Conservation (phyloP, 2,329 filamentous ascomycete species). For the Talaromyces rugulosus region DNA sequence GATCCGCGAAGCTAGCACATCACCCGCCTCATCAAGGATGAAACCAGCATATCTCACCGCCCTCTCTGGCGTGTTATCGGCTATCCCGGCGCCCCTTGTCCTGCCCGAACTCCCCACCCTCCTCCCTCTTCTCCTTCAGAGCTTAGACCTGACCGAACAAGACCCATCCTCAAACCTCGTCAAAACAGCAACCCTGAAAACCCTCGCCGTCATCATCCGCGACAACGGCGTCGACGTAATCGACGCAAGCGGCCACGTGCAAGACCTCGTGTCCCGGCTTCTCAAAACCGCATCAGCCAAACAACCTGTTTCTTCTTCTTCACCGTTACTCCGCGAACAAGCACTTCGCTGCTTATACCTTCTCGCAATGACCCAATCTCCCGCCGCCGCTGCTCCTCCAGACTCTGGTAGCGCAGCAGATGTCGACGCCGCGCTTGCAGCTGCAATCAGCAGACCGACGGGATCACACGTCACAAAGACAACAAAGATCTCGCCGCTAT, state of each 20-base stretch:
- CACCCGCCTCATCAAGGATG: slow-evolving; percentile 27
- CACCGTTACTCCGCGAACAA: slow-evolving; percentile 26
- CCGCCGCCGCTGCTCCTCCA: slow-evolving; percentile 14
- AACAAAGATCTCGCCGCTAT: slow-evolving; percentile 40
- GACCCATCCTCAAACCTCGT: slow-evolving; percentile 36
- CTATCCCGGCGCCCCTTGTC: slow-evolving; percentile 57
- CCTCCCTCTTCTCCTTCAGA: slow-evolving; percentile 59
- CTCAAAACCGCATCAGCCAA: slow-evolving; percentile 39
- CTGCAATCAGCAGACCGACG: slow-evolving; percentile 3
- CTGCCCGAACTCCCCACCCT: slow-evolving; percentile 56
- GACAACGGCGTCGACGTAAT: slow-evolving; percentile 52
- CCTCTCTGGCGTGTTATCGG: slow-evolving; percentile 57
- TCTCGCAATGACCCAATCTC: slow-evolving; percentile 28
- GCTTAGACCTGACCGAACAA: slow-evolving; percentile 45
- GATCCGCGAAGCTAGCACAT: slow-evolving; percentile 43
- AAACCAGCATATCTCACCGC: slow-evolving; percentile 63
- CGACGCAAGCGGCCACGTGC: slow-evolving; percentile 51
- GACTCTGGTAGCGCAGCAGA: neutral
- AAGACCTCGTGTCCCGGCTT: slow-evolving; percentile 54
- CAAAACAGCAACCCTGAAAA: slow-evolving; percentile 58
- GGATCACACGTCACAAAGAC: slow-evolving; percentile 7
- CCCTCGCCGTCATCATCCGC: slow-evolving; percentile 54
- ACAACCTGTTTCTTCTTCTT: neutral
- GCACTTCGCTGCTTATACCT: slow-evolving; percentile 36
- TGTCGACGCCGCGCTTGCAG: slow-evolving; percentile 6